Conservation (phyloP, 495 filamentous ascomycete species). For the Penicillium parvum region DNA sequence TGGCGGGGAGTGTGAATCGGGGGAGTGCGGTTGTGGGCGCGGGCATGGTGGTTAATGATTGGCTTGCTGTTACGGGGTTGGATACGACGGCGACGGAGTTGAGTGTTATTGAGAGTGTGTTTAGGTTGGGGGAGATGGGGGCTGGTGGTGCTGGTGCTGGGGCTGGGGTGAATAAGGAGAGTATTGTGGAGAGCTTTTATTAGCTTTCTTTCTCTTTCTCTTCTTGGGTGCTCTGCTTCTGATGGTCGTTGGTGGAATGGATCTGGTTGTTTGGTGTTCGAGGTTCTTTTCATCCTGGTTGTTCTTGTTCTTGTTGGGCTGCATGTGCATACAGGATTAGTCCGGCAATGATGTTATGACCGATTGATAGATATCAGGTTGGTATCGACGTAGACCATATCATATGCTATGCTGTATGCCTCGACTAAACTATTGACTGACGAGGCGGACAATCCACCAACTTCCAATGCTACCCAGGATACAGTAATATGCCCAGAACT, state of each 20-base stretch:
- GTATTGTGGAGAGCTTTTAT: slow-evolving; percentile 98
- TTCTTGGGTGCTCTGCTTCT: slow-evolving; percentile 1
- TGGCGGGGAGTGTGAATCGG: slow-evolving; percentile 89
- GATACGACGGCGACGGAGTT: slow-evolving; percentile 97
- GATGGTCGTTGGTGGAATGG: not conserved
- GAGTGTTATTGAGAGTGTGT: slow-evolving; percentile 93
- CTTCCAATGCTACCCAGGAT: no score
- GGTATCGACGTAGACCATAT: no score
- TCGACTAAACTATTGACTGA: no score
- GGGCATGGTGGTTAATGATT: slow-evolving; percentile 99
- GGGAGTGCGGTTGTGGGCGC: slow-evolving; percentile 92
- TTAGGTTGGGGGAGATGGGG: slow-evolving; percentile 76
- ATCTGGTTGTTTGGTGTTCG: no score
- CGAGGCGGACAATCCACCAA: no score
- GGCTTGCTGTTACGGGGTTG: slow-evolving; percentile 93
- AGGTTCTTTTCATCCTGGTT: no score
- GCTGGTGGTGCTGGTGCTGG: slow-evolving; percentile 53
- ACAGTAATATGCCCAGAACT: no score
- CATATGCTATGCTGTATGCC: no score
- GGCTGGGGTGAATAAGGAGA: slow-evolving; percentile 83
- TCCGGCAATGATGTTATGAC: no score
- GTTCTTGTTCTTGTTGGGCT: no score
- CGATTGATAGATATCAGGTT: no score
- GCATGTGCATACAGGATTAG: no score
- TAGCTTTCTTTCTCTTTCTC: slow-evolving; percentile 36